Evolutionary conservation across 129 eudicot species (phyloP), one percentile per base, ranked within the genome.

Genomic region (Ambrosia trifida): DNA sequence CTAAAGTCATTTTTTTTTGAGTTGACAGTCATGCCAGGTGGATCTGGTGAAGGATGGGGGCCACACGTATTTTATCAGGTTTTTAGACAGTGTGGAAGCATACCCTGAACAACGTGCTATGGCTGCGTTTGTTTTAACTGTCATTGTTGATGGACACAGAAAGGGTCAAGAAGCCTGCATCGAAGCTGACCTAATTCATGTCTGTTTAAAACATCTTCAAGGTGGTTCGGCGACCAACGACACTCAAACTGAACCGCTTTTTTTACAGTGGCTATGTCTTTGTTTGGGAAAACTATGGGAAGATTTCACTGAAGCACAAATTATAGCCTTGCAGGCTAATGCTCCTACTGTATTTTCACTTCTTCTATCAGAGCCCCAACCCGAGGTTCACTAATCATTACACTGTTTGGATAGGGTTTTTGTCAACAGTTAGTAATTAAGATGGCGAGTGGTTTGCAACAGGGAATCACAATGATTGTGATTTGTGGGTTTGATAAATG

Each of bases 81-180:
- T 90, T 81, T 87, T 94, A 50, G 99, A 94, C 53, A 85, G 97
- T 68, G 88, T 82, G 58, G 99, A 94, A 81, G 96, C 97, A n/a
- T 94, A 71, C 43, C 99, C 99, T 14, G 99, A 94, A 76, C 99
- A 94, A 81, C 93, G 97, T 35, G 97, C 97, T 20, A 94, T 94
- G 99, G 99, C 99, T 78, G 99, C 99, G 66, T 94, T 94, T 81
- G 99, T 94, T 58, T 81, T 94, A 71, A 96, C 99, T 3, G 97
- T 94, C 60, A 86, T 90, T 81, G 99, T 89, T 46, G 99, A 94
- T 75, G 99, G 97, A 64, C 93, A 89, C 68, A 84, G 87, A 69
- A 88, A 83, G 66, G 99, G 99, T 30, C 99, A 94, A 81, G 97
- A 90, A 78, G 96, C 94, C 38, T 94, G 99, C 77, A 81, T 86